Base-by-base conservation (phyloP, 495 filamentous ascomycete genomes). In the Xylaria sp. region DNA sequence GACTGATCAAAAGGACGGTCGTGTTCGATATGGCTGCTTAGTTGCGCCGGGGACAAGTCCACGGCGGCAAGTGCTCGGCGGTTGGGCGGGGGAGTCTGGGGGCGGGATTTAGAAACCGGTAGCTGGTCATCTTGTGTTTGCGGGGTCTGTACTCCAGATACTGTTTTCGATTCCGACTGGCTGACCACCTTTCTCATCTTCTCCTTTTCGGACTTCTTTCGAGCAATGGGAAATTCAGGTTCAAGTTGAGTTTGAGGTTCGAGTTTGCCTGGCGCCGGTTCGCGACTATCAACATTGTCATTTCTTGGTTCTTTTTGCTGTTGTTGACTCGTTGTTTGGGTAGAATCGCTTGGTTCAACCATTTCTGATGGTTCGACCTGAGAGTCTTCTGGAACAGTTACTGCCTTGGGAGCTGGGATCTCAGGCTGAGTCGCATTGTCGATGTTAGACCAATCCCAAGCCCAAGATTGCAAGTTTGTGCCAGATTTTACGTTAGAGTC, bases 1-100 rank as follows among this genome's bases (percentile, higher is more conserved):
- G 78, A 75, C 48, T 81, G 72, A 57, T 81, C 82, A 43, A 82
- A 83, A 3, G 79, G 80, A 48, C 77, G 77, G 3, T 82, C 81
- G 61, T 83, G 82, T 66, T 75, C 72, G 12, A 83, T 70, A 70
- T 79, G 75, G 67, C 80, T 83, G 53, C 72, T 81, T 43, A 77
- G 62, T 66, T 80, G 81, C 8, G 79, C 78, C 1, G 81, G 78
- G 1, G 74, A 75, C 33, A 80, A 71, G 48, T 81, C 75, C 11
- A 78, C 50, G 35, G 50, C 64, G 71, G 72, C 59, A 14, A 52
- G 61, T 19, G 55, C 62, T 41, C 59, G 52, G 33, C 24, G 41
- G 21, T 37, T 65, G 31, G 63, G 65, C n/a, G 68, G 26, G 35
- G 74, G 76, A 37, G 74, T 74, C 24, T 61, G 75, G 70, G 74